Conservation (phyloP, 495 filamentous ascomycete genomes). For the Penicillium lividum region DNA sequence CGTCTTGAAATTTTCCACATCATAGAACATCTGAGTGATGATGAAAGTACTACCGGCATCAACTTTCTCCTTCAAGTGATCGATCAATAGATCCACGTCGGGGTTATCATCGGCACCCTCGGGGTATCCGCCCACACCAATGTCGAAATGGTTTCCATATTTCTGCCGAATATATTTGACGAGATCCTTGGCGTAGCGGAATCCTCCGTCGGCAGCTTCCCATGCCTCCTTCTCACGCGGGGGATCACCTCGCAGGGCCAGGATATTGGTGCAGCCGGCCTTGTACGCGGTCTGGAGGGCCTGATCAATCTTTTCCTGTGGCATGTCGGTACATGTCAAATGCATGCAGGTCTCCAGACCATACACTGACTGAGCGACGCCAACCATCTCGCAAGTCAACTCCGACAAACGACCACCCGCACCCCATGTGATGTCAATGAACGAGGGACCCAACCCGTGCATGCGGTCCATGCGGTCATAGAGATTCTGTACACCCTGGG, state of each 20-base stretch:
- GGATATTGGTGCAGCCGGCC: conserved; percentile 95
- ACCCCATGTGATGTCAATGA: conserved; percentile 99
- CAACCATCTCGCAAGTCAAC: conserved; percentile 97
- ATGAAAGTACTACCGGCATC: conserved; percentile 93
- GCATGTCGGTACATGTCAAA: conserved; percentile 98
- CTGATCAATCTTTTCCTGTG: conserved; percentile 80
- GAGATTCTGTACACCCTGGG: conserved; percentile 95
- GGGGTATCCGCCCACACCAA: conserved; percentile 96
- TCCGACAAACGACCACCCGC: conserved; percentile 89
- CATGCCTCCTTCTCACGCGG: conserved; percentile 93
- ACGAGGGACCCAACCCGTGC: conserved; percentile 88
- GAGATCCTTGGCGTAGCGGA: conserved; percentile 90
- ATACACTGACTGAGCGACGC: conserved; percentile 92
- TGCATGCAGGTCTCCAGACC: conserved; percentile 99
- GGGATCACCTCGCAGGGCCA: conserved; percentile 92
- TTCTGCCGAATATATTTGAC: conserved; percentile 87
- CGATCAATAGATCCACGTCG: conserved; percentile 78
- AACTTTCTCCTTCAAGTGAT: conserved; percentile 96
- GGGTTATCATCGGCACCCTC: conserved; percentile 93
- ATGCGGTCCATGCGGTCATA: conserved; percentile 99
- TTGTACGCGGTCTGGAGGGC: conserved; percentile 89
- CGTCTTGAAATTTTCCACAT: conserved; percentile 86
- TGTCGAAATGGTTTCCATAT: conserved; percentile 96
- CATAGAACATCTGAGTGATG: conserved; percentile 99
- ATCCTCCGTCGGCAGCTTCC: conserved; percentile 81